phyloP scores from a whole-genome alignment of 1,139 yeast species.

The Arxiozyma slooffiae region DNA sequence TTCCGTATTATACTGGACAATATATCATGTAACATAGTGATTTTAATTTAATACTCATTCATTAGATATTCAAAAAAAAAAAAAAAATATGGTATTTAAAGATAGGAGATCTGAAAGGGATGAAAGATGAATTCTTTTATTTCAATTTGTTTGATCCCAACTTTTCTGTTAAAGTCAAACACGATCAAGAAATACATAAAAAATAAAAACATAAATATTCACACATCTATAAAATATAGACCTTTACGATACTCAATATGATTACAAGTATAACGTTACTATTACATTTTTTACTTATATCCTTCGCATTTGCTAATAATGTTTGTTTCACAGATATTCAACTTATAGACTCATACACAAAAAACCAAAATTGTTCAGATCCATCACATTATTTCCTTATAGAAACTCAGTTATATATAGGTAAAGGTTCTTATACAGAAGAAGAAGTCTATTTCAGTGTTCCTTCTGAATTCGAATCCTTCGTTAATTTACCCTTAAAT shows the following conservation, averaged over 20 bases:
- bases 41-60: too few species aligned
- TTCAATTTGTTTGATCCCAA: too few species aligned
- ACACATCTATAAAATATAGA: too few species aligned
- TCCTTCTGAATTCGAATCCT: conserved; percentile 19
- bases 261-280: background rate
- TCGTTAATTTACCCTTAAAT: conserved; percentile 16
- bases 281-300: background rate
- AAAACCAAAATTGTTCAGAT: conserved; percentile 18
- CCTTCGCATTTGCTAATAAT: background rate
- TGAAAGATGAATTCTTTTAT: too few species aligned
- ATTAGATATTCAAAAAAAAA: background rate
- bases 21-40: background rate
- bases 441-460: conserved; percentile 18
- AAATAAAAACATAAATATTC: too few species aligned
- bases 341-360: conserved; percentile 19
- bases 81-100: background rate
- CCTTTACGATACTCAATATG: too few species aligned
- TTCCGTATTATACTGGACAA: too few species aligned
- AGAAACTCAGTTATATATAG: conserved; percentile 19
- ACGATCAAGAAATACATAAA: background rate
- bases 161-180: too few species aligned
- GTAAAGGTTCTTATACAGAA: conserved; percentile 11
- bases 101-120: background rate
- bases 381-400: conserved; percentile 23
- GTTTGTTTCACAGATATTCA: conserved; percentile 15